These are phyloP conservation scores for Coprinopsis marcescibilis DNA, from an alignment of 768 basidiomycete species.

Conservation along the genomic window DNA sequence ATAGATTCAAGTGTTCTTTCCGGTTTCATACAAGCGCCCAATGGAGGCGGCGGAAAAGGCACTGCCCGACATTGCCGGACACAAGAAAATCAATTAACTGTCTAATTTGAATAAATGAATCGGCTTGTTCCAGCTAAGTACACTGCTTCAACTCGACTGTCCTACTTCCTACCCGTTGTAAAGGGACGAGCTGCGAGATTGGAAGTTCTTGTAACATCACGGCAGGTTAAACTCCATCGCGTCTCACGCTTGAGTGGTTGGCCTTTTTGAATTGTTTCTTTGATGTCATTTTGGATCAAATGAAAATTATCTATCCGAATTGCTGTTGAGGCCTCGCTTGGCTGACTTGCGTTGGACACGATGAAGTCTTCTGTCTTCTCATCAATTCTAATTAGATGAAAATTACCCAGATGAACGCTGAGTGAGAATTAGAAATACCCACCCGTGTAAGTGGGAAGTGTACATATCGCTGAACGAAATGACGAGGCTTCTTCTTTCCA, in stretches of 20 bases:
- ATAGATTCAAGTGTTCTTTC: too few species aligned
- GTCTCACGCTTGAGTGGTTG: slow-evolving; percentile 48
- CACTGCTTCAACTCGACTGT: background rate
- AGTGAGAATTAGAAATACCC: slow-evolving; percentile 15
- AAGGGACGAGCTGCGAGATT: background rate
- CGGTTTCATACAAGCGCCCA: too few species aligned
- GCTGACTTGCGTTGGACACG: slow-evolving; percentile 18
- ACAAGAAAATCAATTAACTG: too few species aligned
- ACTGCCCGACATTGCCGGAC: too few species aligned
- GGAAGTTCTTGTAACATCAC: slow-evolving; percentile 61
- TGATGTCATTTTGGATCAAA: slow-evolving; percentile 38
- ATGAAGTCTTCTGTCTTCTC: slow-evolving; percentile 46
- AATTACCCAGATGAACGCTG: slow-evolving; percentile 3
- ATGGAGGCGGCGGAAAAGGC: too few species aligned
- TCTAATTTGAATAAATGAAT: background rate
- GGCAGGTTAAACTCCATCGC: slow-evolving; percentile 81
- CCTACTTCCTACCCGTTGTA: background rate
- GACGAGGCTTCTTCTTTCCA: slow-evolving; percentile 83
- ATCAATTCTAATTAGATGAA: slow-evolving; percentile 44
- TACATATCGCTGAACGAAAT: slow-evolving; percentile 72
- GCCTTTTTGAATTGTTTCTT: slow-evolving; percentile 38
- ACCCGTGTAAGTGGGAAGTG: slow-evolving; percentile 70
- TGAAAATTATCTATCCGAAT: slow-evolving; percentile 53
- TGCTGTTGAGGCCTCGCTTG: slow-evolving; percentile 4
- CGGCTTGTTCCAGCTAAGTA: too few species aligned